Conservation (phyloP, 805 yeast species). For the Yamadazyma tumulicola region DNA sequence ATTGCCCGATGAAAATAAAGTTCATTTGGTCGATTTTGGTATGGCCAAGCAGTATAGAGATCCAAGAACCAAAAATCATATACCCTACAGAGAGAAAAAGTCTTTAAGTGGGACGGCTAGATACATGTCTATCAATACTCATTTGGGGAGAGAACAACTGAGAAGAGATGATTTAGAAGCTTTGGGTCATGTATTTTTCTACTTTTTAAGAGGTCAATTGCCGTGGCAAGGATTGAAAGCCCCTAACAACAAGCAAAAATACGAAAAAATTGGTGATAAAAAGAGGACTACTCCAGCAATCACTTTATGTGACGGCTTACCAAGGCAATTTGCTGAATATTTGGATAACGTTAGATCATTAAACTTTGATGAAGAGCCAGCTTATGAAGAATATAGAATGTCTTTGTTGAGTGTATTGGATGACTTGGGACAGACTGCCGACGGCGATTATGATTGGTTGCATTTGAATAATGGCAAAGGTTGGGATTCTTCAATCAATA, state of each 20-base stretch:
- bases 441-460: constrained; percentile 98
- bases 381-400: constrained; percentile 71
- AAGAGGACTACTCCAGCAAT: constrained; percentile 84
- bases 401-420: constrained; percentile 58
- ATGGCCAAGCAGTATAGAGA: constrained; percentile 98
- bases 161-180: constrained; percentile 96
- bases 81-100: constrained; percentile 94
- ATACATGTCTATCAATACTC: constrained; percentile 97
- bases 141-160: constrained; percentile 93
- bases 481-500: constrained; percentile 87
- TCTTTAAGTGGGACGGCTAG: constrained; percentile 97
- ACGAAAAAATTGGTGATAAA: constrained; percentile 95
- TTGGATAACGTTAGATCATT: constrained; percentile 83
- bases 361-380: constrained; percentile 92
- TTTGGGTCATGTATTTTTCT: constrained; percentile 93
- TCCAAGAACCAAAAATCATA: constrained; percentile 92
- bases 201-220: constrained; percentile 86
- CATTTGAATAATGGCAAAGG: constrained; percentile 91
- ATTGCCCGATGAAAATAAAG: constrained; percentile 75
- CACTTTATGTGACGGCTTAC: constrained; percentile 85
- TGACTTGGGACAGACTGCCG: constrained; percentile 59
- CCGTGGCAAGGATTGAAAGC: constrained; percentile 99
- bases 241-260: constrained; percentile 95
- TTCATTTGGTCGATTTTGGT: constrained; percentile 93
- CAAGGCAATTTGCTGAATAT: constrained; percentile 90